Conservation (phyloP, 306 rosid species). For the Dryas octopetala region DNA sequence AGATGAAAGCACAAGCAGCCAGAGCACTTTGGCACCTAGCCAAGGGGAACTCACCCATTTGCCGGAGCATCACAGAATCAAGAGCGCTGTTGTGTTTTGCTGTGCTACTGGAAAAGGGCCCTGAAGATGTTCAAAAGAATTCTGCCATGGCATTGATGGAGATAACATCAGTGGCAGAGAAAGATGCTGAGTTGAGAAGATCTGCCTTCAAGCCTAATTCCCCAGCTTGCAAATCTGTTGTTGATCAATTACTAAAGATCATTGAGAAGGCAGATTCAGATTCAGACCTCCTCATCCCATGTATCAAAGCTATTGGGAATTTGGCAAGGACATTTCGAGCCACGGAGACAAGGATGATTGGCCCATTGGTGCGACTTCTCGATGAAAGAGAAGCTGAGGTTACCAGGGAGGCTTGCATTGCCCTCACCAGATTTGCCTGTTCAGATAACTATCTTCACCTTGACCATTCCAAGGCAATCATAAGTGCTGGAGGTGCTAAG, state of each 20-base stretch:
- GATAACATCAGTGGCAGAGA: slow-evolving; percentile 84
- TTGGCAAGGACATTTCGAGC: slow-evolving; percentile 89
- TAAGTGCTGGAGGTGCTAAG: slow-evolving; percentile 71
- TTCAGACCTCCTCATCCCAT: slow-evolving; percentile 69
- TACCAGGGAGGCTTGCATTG: slow-evolving; percentile 56
- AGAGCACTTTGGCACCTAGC: slow-evolving; percentile 80
- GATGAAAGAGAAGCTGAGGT: slow-evolving; percentile 82
- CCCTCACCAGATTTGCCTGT: slow-evolving; percentile 78
- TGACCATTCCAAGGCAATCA: slow-evolving; percentile 83
- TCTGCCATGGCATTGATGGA: slow-evolving; percentile 96
- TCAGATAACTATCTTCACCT: slow-evolving; percentile 69
- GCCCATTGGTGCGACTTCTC: slow-evolving; percentile 74
- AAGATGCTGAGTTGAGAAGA: slow-evolving; percentile 74
- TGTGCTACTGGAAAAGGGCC: slow-evolving; percentile 76
- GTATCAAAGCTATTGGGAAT: slow-evolving; percentile 72
- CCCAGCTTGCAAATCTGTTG: slow-evolving; percentile 89
- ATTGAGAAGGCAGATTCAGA: slow-evolving; percentile 65
- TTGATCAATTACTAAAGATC: slow-evolving; percentile 71
- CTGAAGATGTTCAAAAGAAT: slow-evolving; percentile 60
- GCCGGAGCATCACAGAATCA: slow-evolving; percentile 87
- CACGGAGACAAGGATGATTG: slow-evolving; percentile 74
- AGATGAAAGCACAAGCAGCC: slow-evolving; percentile 89
- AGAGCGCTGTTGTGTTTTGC: slow-evolving; percentile 89
- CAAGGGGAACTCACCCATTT: slow-evolving; percentile 61
- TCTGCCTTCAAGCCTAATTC: slow-evolving; percentile 93